A percentile compares a stretch with the other conserved stretches of the same genome.
Conservation (phyloP, 768 basidiomycete genomes). For the Lenzites betulinus region DNA sequence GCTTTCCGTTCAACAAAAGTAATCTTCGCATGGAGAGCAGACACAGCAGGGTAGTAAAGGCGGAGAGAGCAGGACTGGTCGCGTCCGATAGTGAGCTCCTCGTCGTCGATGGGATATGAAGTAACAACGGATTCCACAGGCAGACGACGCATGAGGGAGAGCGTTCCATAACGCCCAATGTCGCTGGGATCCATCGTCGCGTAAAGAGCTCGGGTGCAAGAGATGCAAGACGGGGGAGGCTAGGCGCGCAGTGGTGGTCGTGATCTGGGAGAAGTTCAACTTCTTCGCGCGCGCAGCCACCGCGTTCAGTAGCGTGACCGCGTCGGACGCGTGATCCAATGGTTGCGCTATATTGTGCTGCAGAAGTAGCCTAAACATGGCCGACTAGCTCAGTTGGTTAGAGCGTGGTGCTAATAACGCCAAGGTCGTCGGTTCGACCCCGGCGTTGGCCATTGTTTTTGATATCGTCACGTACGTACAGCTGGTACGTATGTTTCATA, state of each 20-base stretch:
- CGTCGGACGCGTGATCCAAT: no score
- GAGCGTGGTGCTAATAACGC: constrained; percentile 82
- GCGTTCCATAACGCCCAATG: constrained; percentile 66
- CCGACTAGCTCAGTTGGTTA: constrained; percentile 95
- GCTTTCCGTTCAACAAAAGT: constrained; percentile 70
- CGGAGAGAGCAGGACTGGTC: constrained; percentile 65
- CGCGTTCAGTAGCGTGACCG: constrained; percentile 3
- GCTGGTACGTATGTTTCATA: no score
- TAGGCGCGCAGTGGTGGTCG: neutral
- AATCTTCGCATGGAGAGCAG: constrained; percentile 65
- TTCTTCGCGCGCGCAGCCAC: neutral
- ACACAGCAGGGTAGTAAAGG: constrained; percentile 67
- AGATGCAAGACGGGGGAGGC: neutral
- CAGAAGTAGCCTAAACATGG: constrained; percentile 37
- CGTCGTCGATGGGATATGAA: constrained; percentile 71
- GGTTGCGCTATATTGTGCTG: neutral
- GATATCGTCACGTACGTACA: no score
- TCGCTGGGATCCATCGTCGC: constrained; percentile 45
- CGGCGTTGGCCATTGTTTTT: constrained; percentile 26
- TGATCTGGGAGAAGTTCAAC: neutral
- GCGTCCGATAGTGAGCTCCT: constrained; percentile 68
- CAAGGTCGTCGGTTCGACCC: constrained; percentile 26
- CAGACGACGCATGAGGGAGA: constrained; percentile 60
- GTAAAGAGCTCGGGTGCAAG: neutral
- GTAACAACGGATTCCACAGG: constrained; percentile 52